Evolutionary conservation across 768 basidiomycete species (phyloP).

Genomic region (Postia placenta): DNA sequence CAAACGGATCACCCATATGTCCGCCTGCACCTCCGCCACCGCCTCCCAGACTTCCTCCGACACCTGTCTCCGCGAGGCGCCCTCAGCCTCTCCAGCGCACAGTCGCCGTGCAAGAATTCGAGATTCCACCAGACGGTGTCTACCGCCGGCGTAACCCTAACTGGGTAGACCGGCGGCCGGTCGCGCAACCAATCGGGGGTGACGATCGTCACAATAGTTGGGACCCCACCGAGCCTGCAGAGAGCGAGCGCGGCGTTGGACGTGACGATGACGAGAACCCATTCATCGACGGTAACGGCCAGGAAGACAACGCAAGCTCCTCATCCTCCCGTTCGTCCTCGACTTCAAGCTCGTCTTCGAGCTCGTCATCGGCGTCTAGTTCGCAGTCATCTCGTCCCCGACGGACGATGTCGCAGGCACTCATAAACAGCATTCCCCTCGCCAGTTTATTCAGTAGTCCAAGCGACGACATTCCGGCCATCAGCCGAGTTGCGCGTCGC

Average conservation of each 20-base stretch:
- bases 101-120: constrained; percentile 7
- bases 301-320: background rate
- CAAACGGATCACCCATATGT: constrained; percentile 25
- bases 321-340: background rate
- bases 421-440: constrained; percentile 20
- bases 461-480: constrained; percentile 18
- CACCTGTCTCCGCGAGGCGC: constrained; percentile 1
- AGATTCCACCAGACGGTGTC: constrained; percentile 15
- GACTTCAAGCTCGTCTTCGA: constrained; percentile 6
- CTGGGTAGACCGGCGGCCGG: constrained; percentile 21
- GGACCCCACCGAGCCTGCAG: constrained; percentile 18
- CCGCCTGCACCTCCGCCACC: constrained; percentile 18
- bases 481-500: constrained; percentile 21
- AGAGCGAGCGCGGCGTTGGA: background rate
- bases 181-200: constrained; percentile 6
- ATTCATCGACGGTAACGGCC: background rate
- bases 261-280: background rate
- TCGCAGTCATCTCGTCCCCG: constrained; percentile 6
- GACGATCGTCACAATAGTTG: constrained; percentile 14
- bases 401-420: constrained; percentile 14
- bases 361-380: constrained; percentile 9
- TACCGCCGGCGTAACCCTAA: constrained; percentile 29
- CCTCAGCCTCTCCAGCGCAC: constrained; percentile 6
- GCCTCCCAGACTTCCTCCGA: constrained; percentile 1
- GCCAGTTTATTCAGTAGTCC: constrained; percentile 26